Evolutionary conservation across 2,329 filamentous ascomycete genomes (phyloP), one percentile per base, ranked within the genome.

Genomic region (Venturia effusa): DNA sequence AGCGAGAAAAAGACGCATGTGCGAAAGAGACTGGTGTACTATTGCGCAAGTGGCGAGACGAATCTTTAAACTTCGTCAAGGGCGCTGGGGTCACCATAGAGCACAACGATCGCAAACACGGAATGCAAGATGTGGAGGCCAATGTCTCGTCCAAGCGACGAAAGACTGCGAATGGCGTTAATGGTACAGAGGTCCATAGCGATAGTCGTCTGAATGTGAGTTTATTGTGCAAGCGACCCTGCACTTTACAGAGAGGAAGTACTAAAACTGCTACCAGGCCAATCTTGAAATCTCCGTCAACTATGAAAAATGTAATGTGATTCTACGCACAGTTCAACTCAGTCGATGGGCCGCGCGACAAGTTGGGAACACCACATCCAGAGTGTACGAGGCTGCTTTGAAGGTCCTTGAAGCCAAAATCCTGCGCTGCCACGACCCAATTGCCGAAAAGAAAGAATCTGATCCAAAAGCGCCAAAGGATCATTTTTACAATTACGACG

Each of bases 231-330:
- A 60, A 7, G n/a, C 30, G 37, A 34, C 19, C n/a, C 32, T 24
- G 34, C 37, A 27, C 22, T 27, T 32, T 8, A 40, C n/a, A 39
- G 15, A 41, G 37, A 60, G 40, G 34, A 22, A 40, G 5, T 24
- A 37, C 59, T 60, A 43, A 60, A 60, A 4, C 22, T 4, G n/a
- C 19, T 41, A 66, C 59, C 66, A 64, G 61, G 65, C 64, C 67
- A 83, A 88, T 65, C 79, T 92, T 67, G 81, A 92, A 41, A 79
- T 97, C 60, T 85, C 88, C 34, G 80, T 97, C 63, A 97, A 96
- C 72, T 88, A 90, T 70, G 88, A 92, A 64, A 95, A 93, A 74
- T 90, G 91, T 65, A 80, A 88, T 7, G 89, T 97, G 11, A 86
- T 89, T 61, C 80, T 96, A 67, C 89, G 93, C 64, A 96, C 91